Base-by-base conservation (phyloP, 768 basidiomycete genomes). In the Chalciporus sphaerocephalus region DNA sequence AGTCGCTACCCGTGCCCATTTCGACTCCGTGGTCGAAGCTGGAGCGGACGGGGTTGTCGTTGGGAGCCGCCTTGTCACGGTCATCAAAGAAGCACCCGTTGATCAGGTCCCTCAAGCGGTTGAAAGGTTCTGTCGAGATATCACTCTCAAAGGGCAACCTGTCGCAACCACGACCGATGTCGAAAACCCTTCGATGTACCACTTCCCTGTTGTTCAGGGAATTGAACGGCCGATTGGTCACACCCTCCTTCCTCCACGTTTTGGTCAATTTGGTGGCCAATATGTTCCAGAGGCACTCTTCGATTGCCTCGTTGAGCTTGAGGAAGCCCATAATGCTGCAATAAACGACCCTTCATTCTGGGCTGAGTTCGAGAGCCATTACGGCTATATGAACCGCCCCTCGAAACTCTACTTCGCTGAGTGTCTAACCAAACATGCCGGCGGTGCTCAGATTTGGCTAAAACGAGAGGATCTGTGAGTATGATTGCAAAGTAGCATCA, bases 401-500 rank as follows among this genome's bases (percentile, higher is more conserved):
- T 92, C 89, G 11, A 83, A 87, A 55, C 67, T 98, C 36, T 98
- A 98, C 70, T 74, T 89, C 59, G 94, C 96, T 0, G 85, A 93
- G 63, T 82, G 90, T 47, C 72, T 98, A 47, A 96, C 93, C 1
- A 84, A 89, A 55, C 75, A 91, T 57, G 88, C 84, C 10, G 92
- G 91, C n/a, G 96, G 96, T 21, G 96, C 96, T 10, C 89, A 81
- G 46, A 96, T 99, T 55, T 99, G 96, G 96, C 70, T 99, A 57
- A 99, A 99, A 74, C 83, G 93, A 37, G 95, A 94, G 69, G 92
- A 95, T 57, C 60, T 95, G 86, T 87, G 52, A 52, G 85, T 64
- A 18, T 12, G 15, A 44, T 16, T 40, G 18, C 20, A 34, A 17
- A 35, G 22, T 18, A n/a, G 18, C 13, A 32, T 6, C 16, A 9